Conservation (phyloP, 2,329 filamentous ascomycete genomes). For the Colletotrichum filicis region DNA sequence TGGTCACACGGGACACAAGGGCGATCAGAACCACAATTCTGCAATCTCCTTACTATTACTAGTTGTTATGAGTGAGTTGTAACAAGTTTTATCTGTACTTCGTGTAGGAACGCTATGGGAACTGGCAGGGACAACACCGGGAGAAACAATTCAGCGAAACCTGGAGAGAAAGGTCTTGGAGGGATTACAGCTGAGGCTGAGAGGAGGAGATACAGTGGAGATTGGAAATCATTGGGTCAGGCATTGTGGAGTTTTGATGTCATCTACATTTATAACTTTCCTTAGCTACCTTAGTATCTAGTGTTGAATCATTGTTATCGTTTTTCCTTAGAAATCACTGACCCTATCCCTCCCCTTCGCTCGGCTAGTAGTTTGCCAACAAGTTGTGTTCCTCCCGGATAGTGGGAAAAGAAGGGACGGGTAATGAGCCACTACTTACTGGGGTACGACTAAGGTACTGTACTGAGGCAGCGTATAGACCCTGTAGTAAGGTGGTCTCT, state of each 20-base stretch:
- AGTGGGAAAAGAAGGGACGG: too few relatives aligned
- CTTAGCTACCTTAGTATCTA: neutral
- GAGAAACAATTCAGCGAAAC: neutral
- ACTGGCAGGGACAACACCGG: neutral
- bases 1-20: constrained; percentile 31
- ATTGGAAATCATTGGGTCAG: constrained; percentile 1
- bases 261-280: neutral
- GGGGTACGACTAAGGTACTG: too few relatives aligned
- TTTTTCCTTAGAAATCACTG: constrained; percentile 6
- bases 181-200: neutral
- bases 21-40: constrained; percentile 33
- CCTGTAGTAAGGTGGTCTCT: too few relatives aligned
- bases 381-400: too few relatives aligned
- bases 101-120: neutral
- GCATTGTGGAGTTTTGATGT: constrained; percentile 33
- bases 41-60: constrained; percentile 20
- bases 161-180: neutral
- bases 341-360: too few relatives aligned
- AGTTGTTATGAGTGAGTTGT: constrained; percentile 5
- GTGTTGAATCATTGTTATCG: neutral
- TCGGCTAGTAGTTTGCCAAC: too few relatives aligned
- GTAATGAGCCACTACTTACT: too few relatives aligned
- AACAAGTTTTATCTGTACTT: neutral
- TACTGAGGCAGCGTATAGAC: too few relatives aligned
- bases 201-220: neutral